Evolutionary conservation across 1,139 yeast species (phyloP), one percentile per base, ranked within the genome.

Genomic region (Taiozyma sp.): DNA sequence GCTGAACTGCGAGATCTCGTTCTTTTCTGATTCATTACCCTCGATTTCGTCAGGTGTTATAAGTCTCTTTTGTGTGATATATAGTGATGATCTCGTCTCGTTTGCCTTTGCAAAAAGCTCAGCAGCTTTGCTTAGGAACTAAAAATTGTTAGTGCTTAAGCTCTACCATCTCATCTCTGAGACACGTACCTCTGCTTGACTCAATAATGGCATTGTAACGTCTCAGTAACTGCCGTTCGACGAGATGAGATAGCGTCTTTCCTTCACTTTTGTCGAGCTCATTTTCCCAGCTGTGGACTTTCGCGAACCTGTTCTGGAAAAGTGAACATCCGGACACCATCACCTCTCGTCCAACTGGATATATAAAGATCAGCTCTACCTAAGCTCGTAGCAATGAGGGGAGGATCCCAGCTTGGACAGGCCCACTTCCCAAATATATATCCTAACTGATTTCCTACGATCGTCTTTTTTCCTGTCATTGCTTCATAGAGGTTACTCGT

Each of bases 41-140:
- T 56, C 52, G 13, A 62, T 60, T 32, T 54, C 59, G 45, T 59
- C 63, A 46, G 41, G 54, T 27, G 48, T 60, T 51, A 52, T 57
- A 24, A 56, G 64, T 54, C 73, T 66, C 58, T 70, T 76, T 53
- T 76, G 80, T 13, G 78, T 74, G 50, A 76, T 61, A 56, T 75
- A 74, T 24, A 76, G 65, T 4, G 78, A 72, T 22, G 75, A 69
- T 54, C 70, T 66, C n/a, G 76, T 50, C 49, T 59, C 77, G 27
- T 65, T 65, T 45, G 71, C 65, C 44, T 56, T 57, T 43, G 61
- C 55, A 52, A 72, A 64, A 9, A 69, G 64, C 4, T 59, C 60
- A n/a, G 68, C 63, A 19, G 74, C 72, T 49, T 70, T 65, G 44
- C 65, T 61, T 47, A 76, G 64, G 60, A 76, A 76, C 71, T 75